Evolutionary conservation across 1,284 basidiomycete species (phyloP), one percentile per base, ranked within the genome.

Genomic region (Dichomitus squalens): DNA sequence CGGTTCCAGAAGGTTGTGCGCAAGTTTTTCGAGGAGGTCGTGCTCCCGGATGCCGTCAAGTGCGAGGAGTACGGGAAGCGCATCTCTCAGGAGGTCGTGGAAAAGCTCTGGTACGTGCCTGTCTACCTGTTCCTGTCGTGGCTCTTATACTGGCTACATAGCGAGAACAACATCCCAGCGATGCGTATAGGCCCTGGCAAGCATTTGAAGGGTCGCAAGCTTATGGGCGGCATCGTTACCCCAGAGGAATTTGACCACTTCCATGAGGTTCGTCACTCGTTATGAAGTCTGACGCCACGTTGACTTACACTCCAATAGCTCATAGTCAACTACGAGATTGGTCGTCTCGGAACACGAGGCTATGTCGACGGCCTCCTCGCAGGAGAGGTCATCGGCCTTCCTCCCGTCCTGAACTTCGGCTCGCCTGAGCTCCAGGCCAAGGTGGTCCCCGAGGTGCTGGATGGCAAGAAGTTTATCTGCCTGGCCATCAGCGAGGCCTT

Each of bases 131-230:
- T 16, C n/a, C 20, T 20, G 27, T 33, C 27, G 31, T 18, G 4
- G 2, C 9, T 21, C 11, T 43, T 11, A 43, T 36, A 14, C 5
- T 14, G 16, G 7, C 2, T 31, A 9, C 14, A 23, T 60, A 90
- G 87, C 36, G 83, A 84, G 61, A 75, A 84, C 63, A 92, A 95
- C 70, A 80, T 96, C 53, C 87, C 93, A 57, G 90, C 93, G 18
- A 98, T 98, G 96, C 88, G 96, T 20, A 80, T 98, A 43, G 96
- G 96, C 3, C 91, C 89, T 3, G 90, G 90, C 3, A 88, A 87
- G 65, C 95, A 98, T 70, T 82, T 99, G n/a, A 81, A 92, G 69
- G 96, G 96, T 1, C 82, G 87, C 38, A 85, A 80, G 35, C 79
- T 98, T 7, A 88, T 96, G 77, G 90, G 87, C 35, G 96, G 93